phyloP scores from a whole-genome alignment of 805 yeast species.

The Candida rishiriensis region DNA sequence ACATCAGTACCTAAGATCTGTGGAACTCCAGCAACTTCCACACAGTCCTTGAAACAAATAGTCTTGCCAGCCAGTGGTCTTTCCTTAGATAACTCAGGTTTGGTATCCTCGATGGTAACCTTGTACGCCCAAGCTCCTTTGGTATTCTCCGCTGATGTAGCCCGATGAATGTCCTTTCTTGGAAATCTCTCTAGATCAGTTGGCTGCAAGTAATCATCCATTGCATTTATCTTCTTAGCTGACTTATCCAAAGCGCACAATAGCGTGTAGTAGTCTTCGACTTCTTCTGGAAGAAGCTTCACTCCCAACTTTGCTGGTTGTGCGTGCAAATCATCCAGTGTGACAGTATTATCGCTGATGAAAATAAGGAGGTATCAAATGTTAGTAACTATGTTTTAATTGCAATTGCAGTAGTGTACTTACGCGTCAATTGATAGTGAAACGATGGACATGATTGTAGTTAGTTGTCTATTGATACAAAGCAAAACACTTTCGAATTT shows the following conservation, averaged over 20 bases:
- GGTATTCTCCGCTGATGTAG: conserved; percentile 19
- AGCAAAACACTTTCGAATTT: too few species aligned
- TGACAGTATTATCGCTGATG: conserved; percentile 23
- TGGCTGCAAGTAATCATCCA: conserved; percentile 30
- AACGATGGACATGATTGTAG: conserved; percentile 13
- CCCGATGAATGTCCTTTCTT: conserved; percentile 25
- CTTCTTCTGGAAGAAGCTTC: conserved; percentile 17
- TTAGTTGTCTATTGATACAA: neutral
- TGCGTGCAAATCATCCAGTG: conserved; percentile 17
- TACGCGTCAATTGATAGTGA: conserved; percentile 16
- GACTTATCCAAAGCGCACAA: conserved; percentile 27
- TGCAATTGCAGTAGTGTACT: conserved; percentile 1
- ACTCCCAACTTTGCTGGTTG: conserved; percentile 25
- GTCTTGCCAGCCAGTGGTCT: conserved; percentile 25
- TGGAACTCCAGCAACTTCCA: conserved; percentile 33
- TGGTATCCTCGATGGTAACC: conserved; percentile 24
- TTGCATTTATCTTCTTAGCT: conserved; percentile 20
- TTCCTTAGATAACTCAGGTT: conserved; percentile 29
- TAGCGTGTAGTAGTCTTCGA: conserved; percentile 23
- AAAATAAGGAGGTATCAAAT: neutral
- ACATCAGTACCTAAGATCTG: conserved; percentile 33
- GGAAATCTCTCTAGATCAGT: conserved; percentile 31
- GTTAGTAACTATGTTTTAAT: too few species aligned
- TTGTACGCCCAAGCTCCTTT: conserved; percentile 32
- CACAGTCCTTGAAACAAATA: conserved; percentile 32